Conservation (phyloP, 805 yeast genomes). For the Brettanomyces naardenensis region DNA sequence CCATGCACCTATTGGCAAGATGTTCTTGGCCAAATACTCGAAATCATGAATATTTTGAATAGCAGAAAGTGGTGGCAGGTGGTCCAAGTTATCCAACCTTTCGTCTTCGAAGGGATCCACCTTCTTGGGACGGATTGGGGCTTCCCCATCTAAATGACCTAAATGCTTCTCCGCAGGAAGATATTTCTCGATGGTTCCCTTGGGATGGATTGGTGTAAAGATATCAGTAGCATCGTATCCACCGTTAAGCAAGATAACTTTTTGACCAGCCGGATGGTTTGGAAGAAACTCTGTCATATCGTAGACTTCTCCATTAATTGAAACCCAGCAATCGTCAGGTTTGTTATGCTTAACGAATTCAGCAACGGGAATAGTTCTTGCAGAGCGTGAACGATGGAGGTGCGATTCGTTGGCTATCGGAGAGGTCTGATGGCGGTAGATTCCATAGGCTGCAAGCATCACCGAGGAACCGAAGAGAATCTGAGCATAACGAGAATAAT, state of each 20-base stretch:
- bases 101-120: slow-evolving; percentile 33
- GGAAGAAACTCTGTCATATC: slow-evolving; percentile 56
- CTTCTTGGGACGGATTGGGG: slow-evolving; percentile 26
- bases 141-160: slow-evolving; percentile 36
- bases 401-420: no score
- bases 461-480: no score
- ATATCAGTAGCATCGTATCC: slow-evolving; percentile 55
- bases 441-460: no score
- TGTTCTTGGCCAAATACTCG: slow-evolving; percentile 76
- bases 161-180: slow-evolving; percentile 52
- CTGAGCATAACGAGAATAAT: no score
- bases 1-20: slow-evolving; percentile 77
- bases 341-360: slow-evolving; percentile 47
- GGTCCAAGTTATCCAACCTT: slow-evolving; percentile 33
- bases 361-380: slow-evolving; percentile 20
- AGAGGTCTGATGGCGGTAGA: no score
- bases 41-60: slow-evolving; percentile 79
- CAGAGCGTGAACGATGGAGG: slow-evolving; percentile 2
- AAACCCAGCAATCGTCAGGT: slow-evolving; percentile 73
- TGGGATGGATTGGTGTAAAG: slow-evolving; percentile 85
- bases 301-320: slow-evolving; percentile 70
- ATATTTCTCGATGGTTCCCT: slow-evolving; percentile 67
- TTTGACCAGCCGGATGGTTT: slow-evolving; percentile 46
- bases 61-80: slow-evolving; percentile 62
- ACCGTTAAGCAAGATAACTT: slow-evolving; percentile 35